Evolutionary conservation across 1,139 yeast genomes (phyloP).

Genomic region (Saccharomyces hybrid): DNA sequence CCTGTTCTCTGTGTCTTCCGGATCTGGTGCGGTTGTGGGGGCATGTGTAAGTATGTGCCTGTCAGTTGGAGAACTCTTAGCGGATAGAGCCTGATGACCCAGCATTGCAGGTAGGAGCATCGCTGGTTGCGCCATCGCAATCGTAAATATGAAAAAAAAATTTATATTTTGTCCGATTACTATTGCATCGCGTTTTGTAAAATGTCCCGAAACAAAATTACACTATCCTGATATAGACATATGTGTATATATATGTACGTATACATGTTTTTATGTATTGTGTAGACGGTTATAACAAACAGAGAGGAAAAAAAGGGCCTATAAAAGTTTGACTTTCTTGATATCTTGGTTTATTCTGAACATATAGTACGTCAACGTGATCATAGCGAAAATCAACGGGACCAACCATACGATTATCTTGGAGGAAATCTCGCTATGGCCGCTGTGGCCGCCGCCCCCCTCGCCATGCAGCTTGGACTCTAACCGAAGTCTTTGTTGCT

Average conservation of each 20-base stretch:
- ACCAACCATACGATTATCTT: constrained; percentile 25
- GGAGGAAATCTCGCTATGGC: constrained; percentile 24
- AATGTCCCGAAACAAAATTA: too few relatives aligned
- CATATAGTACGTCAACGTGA: constrained; percentile 28
- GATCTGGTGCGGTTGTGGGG: neutral
- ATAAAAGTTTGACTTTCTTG: constrained; percentile 28
- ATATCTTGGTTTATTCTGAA: constrained; percentile 32
- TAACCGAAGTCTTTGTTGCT: constrained; percentile 24
- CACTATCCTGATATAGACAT: neutral
- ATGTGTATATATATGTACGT: neutral
- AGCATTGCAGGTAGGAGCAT: too few relatives aligned
- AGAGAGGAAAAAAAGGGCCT: neutral
- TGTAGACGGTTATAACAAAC: neutral
- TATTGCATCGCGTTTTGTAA: too few relatives aligned
- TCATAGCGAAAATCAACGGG: constrained; percentile 24
- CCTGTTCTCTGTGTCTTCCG: neutral
- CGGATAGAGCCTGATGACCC: too few relatives aligned
- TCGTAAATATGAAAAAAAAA: too few relatives aligned
- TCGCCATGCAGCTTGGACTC: constrained; percentile 11
- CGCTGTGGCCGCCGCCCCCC: constrained; percentile 1
- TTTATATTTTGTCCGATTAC: too few relatives aligned
- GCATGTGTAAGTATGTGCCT: too few relatives aligned
- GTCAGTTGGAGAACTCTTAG: too few relatives aligned
- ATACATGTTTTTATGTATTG: too few relatives aligned
- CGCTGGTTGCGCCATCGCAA: too few relatives aligned